Evolutionary conservation across 352 stramenopile genomes (phyloP).

Genomic region (Phytophthora uliginosa): DNA sequence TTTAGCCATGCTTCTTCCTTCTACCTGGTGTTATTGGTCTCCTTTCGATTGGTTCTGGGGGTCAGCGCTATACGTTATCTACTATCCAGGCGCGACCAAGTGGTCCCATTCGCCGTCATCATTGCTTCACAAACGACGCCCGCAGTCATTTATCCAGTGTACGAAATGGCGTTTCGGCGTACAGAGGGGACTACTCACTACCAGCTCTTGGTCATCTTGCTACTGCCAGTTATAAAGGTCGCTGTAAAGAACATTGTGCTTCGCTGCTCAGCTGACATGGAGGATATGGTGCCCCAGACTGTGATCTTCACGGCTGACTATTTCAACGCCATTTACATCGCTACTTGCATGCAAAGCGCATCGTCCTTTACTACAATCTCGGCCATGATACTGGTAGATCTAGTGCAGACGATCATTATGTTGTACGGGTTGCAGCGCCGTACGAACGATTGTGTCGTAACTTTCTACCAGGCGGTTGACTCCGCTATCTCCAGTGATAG

Average conservation of each 20-base stretch:
- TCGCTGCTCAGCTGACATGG: neutral
- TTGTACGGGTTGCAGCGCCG: neutral
- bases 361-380: neutral
- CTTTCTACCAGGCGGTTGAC: neutral
- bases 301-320: neutral
- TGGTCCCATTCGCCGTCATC: neutral
- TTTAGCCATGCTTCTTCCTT: neutral
- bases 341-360: neutral
- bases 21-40: neutral
- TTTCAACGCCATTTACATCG: neutral
- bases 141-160: neutral
- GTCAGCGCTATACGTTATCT: neutral
- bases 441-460: neutral
- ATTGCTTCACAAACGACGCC: neutral
- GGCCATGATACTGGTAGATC: neutral
- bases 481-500: neutral
- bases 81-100: neutral
- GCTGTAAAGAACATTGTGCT: neutral
- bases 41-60: neutral
- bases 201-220: neutral
- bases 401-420: neutral
- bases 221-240: neutral
- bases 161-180: neutral
- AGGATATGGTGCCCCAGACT: neutral
- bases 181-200: neutral